A percentile compares a stretch with the other conserved stretches of the same genome.
These are phyloP conservation scores for Penicillium sp. DNA, from an alignment of 2,329 filamentous ascomycete species.

Conservation along the genomic window DNA sequence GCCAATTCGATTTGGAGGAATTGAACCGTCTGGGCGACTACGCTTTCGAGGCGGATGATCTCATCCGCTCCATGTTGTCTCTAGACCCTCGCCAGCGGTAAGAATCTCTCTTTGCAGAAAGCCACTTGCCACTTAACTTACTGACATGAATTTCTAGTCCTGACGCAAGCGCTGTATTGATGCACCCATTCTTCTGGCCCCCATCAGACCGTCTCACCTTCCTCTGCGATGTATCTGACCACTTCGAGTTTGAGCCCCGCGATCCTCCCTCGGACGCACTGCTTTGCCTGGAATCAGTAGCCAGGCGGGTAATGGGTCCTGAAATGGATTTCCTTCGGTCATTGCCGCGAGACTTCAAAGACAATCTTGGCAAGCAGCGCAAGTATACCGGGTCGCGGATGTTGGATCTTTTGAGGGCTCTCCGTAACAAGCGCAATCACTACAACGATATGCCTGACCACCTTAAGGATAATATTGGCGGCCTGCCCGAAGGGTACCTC, in stretches of 20 bases:
- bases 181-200: conserved; percentile 95
- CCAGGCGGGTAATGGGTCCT: conserved; percentile 39
- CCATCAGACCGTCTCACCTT: conserved; percentile 81
- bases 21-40: conserved; percentile 73
- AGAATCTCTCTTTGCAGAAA: background rate
- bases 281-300: conserved; percentile 47
- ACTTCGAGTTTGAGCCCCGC: conserved; percentile 84
- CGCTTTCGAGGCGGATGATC: conserved; percentile 74
- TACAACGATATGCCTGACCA: conserved; percentile 89
- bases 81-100: conserved; percentile 52
- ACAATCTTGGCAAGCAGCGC: conserved; percentile 82
- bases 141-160: conserved; percentile 38
- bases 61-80: conserved; percentile 72
- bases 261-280: conserved; percentile 68
- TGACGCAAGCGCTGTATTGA: conserved; percentile 67
- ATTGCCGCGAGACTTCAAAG: conserved; percentile 73
- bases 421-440: conserved; percentile 94
- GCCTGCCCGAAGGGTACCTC: conserved; percentile 70
- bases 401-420: conserved; percentile 74
- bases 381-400: conserved; percentile 82
- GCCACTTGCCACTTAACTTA: background rate
- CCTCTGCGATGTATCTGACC: conserved; percentile 91
- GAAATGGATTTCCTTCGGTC: conserved; percentile 67
- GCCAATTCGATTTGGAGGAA: conserved; percentile 61
- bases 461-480: conserved; percentile 64